Percentiles rank a stretch among this genome's conserved stretches.
phyloP scores from a whole-genome alignment of 495 filamentous ascomycete genomes.

The Penicillium diatomitis region DNA sequence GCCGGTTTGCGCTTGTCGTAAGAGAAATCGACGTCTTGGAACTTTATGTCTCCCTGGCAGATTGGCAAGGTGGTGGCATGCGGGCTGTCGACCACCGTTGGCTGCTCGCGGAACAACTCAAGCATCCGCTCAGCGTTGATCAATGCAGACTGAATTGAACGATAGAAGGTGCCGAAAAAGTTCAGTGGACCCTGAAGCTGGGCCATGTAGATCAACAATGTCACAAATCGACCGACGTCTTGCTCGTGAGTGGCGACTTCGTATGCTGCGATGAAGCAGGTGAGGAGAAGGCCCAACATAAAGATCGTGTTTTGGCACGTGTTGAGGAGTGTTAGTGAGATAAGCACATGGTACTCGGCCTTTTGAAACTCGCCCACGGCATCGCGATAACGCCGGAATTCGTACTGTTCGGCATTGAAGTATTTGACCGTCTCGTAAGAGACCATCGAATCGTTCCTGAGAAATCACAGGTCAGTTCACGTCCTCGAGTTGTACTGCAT shows the following conservation, averaged over 20 bases:
- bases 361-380: constrained; percentile 76
- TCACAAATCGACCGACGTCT: constrained; percentile 69
- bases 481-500: not conserved
- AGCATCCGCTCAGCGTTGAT: constrained; percentile 93
- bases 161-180: constrained; percentile 97
- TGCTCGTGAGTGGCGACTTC: constrained; percentile 69
- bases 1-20: constrained; percentile 87
- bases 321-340: constrained; percentile 88
- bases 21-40: constrained; percentile 79
- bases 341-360: constrained; percentile 79
- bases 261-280: constrained; percentile 79
- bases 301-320: constrained; percentile 90
- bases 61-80: constrained; percentile 41
- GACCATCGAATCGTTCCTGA: constrained; percentile 87
- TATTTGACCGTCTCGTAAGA: constrained; percentile 99
- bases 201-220: constrained; percentile 78
- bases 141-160: constrained; percentile 91
- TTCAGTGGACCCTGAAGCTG: constrained; percentile 90
- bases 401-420: constrained; percentile 92
- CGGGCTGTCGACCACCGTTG: constrained; percentile 72
- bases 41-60: constrained; percentile 75
- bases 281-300: constrained; percentile 76
- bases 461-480: not conserved
- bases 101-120: constrained; percentile 90
- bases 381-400: constrained; percentile 74